These are phyloP conservation scores for Cryphonectria nitschkei DNA, from an alignment of 2,329 filamentous ascomycete genomes.

Conservation along the genomic window DNA sequence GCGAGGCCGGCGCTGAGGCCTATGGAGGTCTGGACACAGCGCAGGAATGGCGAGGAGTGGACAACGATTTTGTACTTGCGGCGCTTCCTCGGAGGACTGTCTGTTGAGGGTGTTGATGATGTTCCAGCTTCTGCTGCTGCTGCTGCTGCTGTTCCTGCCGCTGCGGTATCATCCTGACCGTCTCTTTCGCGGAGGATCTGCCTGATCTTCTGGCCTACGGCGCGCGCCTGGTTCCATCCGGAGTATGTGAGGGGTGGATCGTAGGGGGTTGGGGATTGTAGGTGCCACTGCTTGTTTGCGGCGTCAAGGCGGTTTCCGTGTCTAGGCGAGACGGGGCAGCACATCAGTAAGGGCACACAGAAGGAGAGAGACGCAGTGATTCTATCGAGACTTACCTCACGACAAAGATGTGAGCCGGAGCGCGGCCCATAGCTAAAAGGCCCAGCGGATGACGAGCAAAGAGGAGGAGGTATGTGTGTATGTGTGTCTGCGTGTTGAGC, in stretches of 20 bases:
- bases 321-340: conserved; percentile 45
- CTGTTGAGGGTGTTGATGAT: conserved; percentile 11
- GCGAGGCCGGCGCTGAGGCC: conserved; percentile 85
- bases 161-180: conserved; percentile 44
- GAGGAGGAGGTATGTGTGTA: background rate
- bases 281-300: conserved; percentile 92
- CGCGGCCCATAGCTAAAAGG: conserved; percentile 45
- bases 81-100: conserved; percentile 38
- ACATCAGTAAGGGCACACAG: background rate
- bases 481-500: background rate
- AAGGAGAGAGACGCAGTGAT: background rate
- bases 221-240: conserved; percentile 86
- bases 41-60: conserved; percentile 90
- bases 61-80: conserved; percentile 78
- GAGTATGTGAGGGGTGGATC: conserved; percentile 94
- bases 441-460: background rate
- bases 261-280: conserved; percentile 90
- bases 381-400: conserved; percentile 46
- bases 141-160: conserved; percentile 8
- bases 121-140: background rate
- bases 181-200: conserved; percentile 64
- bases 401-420: conserved; percentile 55
- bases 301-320: conserved; percentile 94
- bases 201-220: conserved; percentile 82
- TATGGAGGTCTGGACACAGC: conserved; percentile 90